Base-by-base conservation (phyloP, 495 filamentous ascomycete species). In the Neurospora sp. region DNA sequence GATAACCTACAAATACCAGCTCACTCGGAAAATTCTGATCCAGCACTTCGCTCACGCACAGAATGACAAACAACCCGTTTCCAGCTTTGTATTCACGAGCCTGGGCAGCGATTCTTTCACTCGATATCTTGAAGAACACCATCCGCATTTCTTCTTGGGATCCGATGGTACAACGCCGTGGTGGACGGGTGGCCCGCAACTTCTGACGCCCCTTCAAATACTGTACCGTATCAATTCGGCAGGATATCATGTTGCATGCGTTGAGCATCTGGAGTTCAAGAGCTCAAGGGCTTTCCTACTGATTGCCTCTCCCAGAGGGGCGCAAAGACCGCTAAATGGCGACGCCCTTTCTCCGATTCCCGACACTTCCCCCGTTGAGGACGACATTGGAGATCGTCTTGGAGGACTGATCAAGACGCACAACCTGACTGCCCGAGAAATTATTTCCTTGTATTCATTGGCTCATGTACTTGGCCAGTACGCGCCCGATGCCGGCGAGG, bases 111-210 rank as follows among this genome's bases (percentile, higher is more conserved):
- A 71, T 1, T 77, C 77, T 2, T 93, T 93, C 77, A 68, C 76
- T 11, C 71, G 82, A 1, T 91, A 91, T 78, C 80, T 93, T 1
- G 71, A 77, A 14, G 70, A 74, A 0, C 81, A 83, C 1, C 85
- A 86, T 2, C 81, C 87, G 10, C 90, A 90, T 77, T 91, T 94
- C 73, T 77, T 92, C n/a, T 89, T 93, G 86, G 88, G 87, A 42
- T 89, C 92, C 70, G 89, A 80, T 69, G 76, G 75, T 20, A 65
- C 37, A n/a, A 38, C 68, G 6, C 39, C 68, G 4, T 65, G 53
- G 53, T 65, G 53, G 53, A 37, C 53, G 53, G 53, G 27, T 37
- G 53, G 53, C 53, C 53, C 27, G 12, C 22, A 16, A 10, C 53
- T 31, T 65, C 53, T 35, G 53, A 2, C 12, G 14, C 70, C 72